Evolutionary conservation across 495 filamentous ascomycete genomes (phyloP).

Genomic region (Aspergillus funiculosus): DNA sequence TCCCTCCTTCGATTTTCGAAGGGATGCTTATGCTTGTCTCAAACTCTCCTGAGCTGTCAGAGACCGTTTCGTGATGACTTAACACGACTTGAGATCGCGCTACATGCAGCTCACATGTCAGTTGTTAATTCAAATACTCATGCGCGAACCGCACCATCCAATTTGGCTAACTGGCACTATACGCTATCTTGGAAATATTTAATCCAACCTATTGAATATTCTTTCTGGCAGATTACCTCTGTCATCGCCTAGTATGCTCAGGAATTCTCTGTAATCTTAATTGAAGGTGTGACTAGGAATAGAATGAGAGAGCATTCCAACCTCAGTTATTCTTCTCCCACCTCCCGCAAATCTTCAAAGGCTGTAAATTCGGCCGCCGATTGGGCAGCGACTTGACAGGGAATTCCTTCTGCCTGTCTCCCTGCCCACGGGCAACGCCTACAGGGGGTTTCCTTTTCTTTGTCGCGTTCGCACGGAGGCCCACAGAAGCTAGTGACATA

Average conservation of each 20-base stretch:
- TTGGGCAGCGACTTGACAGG: not conserved
- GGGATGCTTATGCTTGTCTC: not conserved
- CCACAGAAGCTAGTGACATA: slow-evolving; percentile 6
- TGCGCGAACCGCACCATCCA: too few species aligned
- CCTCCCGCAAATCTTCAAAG: not conserved
- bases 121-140: too few species aligned
- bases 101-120: not conserved
- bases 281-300: not conserved
- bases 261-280: slow-evolving; percentile 6
- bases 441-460: not conserved
- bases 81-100: not conserved
- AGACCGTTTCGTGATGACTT: not conserved
- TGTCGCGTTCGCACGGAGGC: slow-evolving; percentile 5
- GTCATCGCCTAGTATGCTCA: too few species aligned
- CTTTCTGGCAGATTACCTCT: not conserved
- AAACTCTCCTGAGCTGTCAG: not conserved
- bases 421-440: slow-evolving; percentile 1
- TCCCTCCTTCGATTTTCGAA: slow-evolving; percentile 2
- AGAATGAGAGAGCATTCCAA: slow-evolving; percentile 5
- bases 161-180: too few species aligned
- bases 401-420: not conserved
- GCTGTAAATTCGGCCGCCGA: not conserved
- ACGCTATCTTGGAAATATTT: too few species aligned
- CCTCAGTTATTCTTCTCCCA: not conserved
- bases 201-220: too few species aligned